These are phyloP conservation scores for Fabrea salina DNA, from an alignment of 169 alveolate genomes.

Conservation along the genomic window DNA sequence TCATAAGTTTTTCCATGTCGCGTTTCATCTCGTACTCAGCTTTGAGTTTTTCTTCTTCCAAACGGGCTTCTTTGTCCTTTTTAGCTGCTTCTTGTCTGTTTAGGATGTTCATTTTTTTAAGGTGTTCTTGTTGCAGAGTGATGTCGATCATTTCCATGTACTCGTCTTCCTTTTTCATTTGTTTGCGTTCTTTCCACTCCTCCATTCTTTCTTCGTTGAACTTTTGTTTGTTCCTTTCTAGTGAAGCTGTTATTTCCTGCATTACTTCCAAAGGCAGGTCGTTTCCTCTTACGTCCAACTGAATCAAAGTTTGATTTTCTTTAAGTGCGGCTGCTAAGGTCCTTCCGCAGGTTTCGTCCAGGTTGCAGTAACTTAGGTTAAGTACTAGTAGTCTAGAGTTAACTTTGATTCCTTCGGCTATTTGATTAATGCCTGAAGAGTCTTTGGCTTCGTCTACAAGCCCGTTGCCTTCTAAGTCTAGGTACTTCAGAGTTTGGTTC, in stretches of 20 bases:
- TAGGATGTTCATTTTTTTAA: conserved; percentile 27
- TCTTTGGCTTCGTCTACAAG: conserved; percentile 34
- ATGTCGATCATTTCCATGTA: conserved; percentile 39
- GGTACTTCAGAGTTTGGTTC: conserved; percentile 36
- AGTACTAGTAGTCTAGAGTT: not conserved
- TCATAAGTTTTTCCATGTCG: conserved; percentile 25
- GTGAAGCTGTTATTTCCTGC: conserved; percentile 28
- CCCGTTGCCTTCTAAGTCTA: conserved; percentile 53
- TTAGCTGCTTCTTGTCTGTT: conserved; percentile 47
- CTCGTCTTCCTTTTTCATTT: conserved; percentile 41
- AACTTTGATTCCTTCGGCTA: conserved; percentile 38
- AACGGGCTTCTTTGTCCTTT: not conserved
- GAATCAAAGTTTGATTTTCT: conserved; percentile 35
- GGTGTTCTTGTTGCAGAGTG: conserved; percentile 31
- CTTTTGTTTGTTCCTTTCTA: conserved; percentile 42
- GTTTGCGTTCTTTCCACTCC: conserved; percentile 60
- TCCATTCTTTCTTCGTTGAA: conserved; percentile 49
- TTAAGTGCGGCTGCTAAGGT: conserved; percentile 34
- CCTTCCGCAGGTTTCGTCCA: conserved; percentile 49
- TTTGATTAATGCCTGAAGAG: conserved; percentile 25
- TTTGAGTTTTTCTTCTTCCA: conserved; percentile 29
- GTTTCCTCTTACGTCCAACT: conserved; percentile 54
- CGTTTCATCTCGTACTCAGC: not conserved
- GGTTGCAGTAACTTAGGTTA: conserved; percentile 26
- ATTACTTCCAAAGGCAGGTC: conserved; percentile 28